Percentiles rank a stretch among this genome's conserved stretches.
Conservation (phyloP, 148 eudicot species). For the Fallopia convolvulus region DNA sequence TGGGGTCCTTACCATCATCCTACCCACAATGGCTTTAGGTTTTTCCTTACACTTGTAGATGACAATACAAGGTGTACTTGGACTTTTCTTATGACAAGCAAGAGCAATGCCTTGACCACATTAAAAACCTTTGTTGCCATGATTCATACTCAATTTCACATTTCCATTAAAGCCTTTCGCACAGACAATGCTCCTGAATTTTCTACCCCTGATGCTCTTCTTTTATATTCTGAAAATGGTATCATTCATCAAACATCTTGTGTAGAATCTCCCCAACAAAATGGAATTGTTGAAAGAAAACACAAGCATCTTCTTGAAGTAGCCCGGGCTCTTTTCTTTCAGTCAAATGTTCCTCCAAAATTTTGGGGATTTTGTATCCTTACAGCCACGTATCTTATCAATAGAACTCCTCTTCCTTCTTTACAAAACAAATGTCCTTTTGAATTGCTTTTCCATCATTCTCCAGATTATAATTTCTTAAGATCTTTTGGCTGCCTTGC, state of each 20-base stretch:
- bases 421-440: neutral
- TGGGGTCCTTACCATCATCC: too few species aligned
- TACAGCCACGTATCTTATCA: neutral
- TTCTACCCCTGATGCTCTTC: neutral
- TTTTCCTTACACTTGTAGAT: too few species aligned
- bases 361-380: neutral
- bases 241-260: neutral
- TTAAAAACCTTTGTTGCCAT: too few species aligned
- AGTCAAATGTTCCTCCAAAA: neutral
- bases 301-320: neutral
- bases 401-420: neutral
- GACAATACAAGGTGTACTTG: too few species aligned
- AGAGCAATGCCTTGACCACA: too few species aligned
- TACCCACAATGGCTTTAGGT: too few species aligned
- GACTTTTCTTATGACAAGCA: too few species aligned
- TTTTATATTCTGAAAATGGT: neutral
- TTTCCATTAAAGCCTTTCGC: too few species aligned
- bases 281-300: neutral
- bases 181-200: neutral
- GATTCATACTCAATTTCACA: neutral
- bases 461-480: neutral
- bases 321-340: neutral
- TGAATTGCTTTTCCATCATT: neutral
- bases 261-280: neutral
- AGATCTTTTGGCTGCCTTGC: neutral